Evolutionary conservation across 495 filamentous ascomycete species (phyloP).

Genomic region (Collariella sp.): DNA sequence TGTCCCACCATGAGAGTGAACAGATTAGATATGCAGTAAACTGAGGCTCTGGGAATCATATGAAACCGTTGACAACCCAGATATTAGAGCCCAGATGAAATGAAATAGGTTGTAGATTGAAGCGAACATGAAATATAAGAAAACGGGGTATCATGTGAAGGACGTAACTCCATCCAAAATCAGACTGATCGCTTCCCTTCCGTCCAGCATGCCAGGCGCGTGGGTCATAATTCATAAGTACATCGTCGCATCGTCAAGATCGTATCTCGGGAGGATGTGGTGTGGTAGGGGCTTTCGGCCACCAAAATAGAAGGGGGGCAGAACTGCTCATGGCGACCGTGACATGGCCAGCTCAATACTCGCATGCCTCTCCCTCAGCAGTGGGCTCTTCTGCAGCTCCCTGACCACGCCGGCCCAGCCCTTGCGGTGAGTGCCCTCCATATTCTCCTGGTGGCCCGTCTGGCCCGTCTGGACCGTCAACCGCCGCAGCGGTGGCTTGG

Average conservation of each 20-base stretch:
- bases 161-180: conserved; percentile 10
- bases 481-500: conserved; percentile 34
- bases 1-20: background rate
- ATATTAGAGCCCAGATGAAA: background rate
- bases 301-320: no score
- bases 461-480: conserved; percentile 39
- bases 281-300: no score
- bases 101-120: background rate
- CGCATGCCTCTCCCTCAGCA: conserved; percentile 43
- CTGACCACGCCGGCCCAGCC: conserved; percentile 48
- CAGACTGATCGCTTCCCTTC: conserved; percentile 2
- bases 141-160: conserved; percentile 31
- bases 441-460: conserved; percentile 32
- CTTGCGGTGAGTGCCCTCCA: conserved; percentile 29
- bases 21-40: no score
- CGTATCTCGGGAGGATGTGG: background rate
- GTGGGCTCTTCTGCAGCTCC: conserved; percentile 43
- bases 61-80: no score
- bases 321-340: conserved; percentile 15
- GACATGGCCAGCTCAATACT: conserved; percentile 43
- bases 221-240: background rate
- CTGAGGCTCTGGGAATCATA: no score
- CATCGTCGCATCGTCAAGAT: background rate
- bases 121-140: background rate
- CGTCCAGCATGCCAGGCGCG: background rate